phyloP scores from a whole-genome alignment of 108 stramenopile species.

The Phaeodactylum tricornutum region DNA sequence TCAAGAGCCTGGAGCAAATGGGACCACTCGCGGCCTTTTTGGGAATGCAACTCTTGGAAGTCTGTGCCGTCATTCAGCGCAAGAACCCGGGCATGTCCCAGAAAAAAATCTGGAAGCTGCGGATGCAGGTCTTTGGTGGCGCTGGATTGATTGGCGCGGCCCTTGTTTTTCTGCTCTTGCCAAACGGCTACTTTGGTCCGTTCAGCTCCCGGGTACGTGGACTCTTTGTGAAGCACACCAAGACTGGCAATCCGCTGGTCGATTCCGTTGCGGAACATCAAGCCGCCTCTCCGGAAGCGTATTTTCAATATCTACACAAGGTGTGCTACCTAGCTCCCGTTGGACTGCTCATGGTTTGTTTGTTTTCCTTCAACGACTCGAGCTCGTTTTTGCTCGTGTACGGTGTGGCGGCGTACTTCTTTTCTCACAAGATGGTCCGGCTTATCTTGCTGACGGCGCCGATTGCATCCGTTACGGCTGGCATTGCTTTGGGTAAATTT shows the following conservation, averaged over 20 bases:
- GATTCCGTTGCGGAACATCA: slow-evolving; percentile 97
- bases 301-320: slow-evolving; percentile 84
- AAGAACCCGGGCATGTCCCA: slow-evolving; percentile 10
- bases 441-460: slow-evolving; percentile 93
- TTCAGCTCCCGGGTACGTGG: slow-evolving; percentile 79
- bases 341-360: slow-evolving; percentile 78
- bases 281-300: slow-evolving; percentile 84
- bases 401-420: slow-evolving; percentile 89
- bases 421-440: slow-evolving; percentile 95
- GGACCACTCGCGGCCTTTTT: slow-evolving; percentile 69
- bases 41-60: slow-evolving; percentile 61
- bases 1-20: slow-evolving; percentile 80
- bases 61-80: slow-evolving; percentile 38
- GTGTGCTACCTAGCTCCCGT: slow-evolving; percentile 72
- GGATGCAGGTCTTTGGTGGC: slow-evolving; percentile 42
- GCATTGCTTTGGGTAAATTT: slow-evolving; percentile 65
- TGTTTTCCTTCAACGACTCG: slow-evolving; percentile 63
- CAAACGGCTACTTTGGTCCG: slow-evolving; percentile 91
- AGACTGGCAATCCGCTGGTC: slow-evolving; percentile 90
- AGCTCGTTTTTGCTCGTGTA: slow-evolving; percentile 87
- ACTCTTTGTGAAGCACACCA: slow-evolving; percentile 89
- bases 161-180: slow-evolving; percentile 33
- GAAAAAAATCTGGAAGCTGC: slow-evolving; percentile 51
- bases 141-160: slow-evolving; percentile 17
- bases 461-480: slow-evolving; percentile 85